These are phyloP conservation scores for Ramicandelaber brevisporus DNA, from an alignment of 192 early-diverging fungal species.

Conservation along the genomic window DNA sequence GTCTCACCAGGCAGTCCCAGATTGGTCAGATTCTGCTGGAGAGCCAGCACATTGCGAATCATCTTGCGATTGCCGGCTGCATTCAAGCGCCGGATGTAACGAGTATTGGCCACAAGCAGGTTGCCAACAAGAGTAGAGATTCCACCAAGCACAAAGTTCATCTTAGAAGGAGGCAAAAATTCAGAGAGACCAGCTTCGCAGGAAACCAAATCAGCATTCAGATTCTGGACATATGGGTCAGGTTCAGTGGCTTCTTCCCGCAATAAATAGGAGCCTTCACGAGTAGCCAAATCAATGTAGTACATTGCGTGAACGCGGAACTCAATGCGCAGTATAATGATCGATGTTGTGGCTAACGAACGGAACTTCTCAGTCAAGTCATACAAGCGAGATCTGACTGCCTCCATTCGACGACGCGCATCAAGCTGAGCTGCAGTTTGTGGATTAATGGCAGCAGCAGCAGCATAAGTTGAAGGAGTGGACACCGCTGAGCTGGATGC, in stretches of 20 bases:
- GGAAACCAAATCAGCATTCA: conserved; percentile 53
- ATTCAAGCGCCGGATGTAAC: conserved; percentile 41
- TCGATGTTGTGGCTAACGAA: conserved; percentile 44
- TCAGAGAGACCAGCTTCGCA: conserved; percentile 43
- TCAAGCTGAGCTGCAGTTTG: too few relatives aligned
- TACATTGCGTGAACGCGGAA: conserved; percentile 62
- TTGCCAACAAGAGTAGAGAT: conserved; percentile 47
- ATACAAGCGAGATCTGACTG: conserved; percentile 11
- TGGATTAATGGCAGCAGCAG: too few relatives aligned
- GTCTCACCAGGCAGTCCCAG: conserved; percentile 34
- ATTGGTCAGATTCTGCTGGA: conserved; percentile 75
- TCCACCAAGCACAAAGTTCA: conserved; percentile 61
- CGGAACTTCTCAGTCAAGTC: conserved; percentile 31
- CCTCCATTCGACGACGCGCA: conserved; percentile 7
- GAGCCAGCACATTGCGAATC: conserved; percentile 53
- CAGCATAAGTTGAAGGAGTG: conserved; percentile 5
- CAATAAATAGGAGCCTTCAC: conserved; percentile 66
- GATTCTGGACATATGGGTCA: conserved; percentile 59
- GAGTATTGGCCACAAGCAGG: conserved; percentile 33
- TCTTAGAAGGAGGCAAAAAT: conserved; percentile 29
- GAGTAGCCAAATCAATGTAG: conserved; percentile 66
- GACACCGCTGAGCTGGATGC: too few relatives aligned
- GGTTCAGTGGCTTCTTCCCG: conserved; percentile 59
- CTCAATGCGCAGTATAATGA: conserved; percentile 66
- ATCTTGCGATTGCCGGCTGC: conserved; percentile 44